Percentiles rank a stretch among this genome's conserved stretches.
Conservation (phyloP, 2,329 filamentous ascomycete species). For the Hypomyces rosellus region DNA sequence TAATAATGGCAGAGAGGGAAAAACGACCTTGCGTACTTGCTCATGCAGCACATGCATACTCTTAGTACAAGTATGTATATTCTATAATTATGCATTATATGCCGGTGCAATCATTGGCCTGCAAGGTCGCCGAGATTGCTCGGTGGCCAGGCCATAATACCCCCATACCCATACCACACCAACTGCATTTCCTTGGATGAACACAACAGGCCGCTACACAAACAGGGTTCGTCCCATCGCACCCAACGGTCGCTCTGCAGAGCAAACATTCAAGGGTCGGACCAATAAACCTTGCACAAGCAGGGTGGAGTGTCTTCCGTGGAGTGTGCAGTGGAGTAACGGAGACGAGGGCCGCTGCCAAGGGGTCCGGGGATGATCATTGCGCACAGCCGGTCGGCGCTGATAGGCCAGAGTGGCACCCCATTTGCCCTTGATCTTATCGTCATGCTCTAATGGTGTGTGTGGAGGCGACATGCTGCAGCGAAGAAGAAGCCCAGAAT, state of each 20-base stretch:
- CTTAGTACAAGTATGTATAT: neutral
- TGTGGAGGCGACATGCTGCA: too few species aligned
- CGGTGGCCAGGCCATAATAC: too few species aligned
- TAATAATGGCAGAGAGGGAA: neutral
- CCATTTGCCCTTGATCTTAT: neutral
- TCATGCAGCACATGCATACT: neutral
- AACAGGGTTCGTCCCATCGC: slow-evolving; percentile 3
- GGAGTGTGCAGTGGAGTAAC: neutral
- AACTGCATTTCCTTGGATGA: neutral
- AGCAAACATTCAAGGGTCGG: neutral
- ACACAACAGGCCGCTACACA: neutral
- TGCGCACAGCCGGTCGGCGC: slow-evolving; percentile 3
- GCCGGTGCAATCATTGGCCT: neutral
- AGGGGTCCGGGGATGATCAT: slow-evolving; percentile 1
- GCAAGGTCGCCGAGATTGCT: too few species aligned
- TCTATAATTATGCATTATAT: neutral
- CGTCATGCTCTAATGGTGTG: too few species aligned
- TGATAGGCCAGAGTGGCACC: slow-evolving; percentile 6
- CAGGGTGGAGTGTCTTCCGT: too few species aligned
- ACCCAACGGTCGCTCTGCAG: neutral
- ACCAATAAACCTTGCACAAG: neutral
- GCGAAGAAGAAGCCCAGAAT: too few species aligned
- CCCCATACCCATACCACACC: too few species aligned
- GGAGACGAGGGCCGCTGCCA: neutral
- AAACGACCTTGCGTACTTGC: too few species aligned